Base-by-base conservation (phyloP, 1,284 basidiomycete genomes). In the Pisolithus thermaeus region DNA sequence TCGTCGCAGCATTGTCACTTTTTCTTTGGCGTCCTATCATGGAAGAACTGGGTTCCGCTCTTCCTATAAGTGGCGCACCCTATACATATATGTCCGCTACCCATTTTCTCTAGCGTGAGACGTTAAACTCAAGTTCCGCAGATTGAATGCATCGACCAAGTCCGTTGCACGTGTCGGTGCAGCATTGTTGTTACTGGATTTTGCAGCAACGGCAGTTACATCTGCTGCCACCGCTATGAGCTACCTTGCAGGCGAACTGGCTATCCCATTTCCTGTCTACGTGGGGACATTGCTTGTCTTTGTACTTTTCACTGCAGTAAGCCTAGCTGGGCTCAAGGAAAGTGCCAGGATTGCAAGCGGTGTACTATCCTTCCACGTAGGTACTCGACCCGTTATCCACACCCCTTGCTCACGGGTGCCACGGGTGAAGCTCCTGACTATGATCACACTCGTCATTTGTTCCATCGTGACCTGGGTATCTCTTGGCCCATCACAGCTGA, bases 1-100 rank as follows among this genome's bases (percentile, higher is more conserved):
- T 84, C 37, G 61, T 82, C 28, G 80, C 84, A 0, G 78, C 80
- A 0, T 61, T 81, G 18, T 73, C 82, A 1, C 61, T 86, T 3
- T 81, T 83, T 57, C 61, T 87, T 22, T 88, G 83, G 79, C 76
- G 83, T 20, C 86, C 85, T 4, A 74, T 88, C 41, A 80, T 88
- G 77, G 73, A 79, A 56, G 86, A 88, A 59, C 66, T 88, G 7
- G 82, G 75, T 0, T 79, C 80, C 8, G 83, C 85, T 3, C 67
- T 87, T 4, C 83, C 81, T 3, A 74, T 84, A 25, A 79, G 74
- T 50, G 86, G 86, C 1, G 82, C 81, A n/a, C 84, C 81, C 8
- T 87, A 87, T 58, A 76, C 78, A 0, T 86, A 83, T 61, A 66
- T 84, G 74, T 81, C 55, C 56, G 75, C 66, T 12, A 23, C 25